Percentiles rank a stretch among this genome's conserved stretches.
These are phyloP conservation scores for Danielozyma ontarioensis DNA, from an alignment of 805 yeast genomes.

Conservation along the genomic window DNA sequence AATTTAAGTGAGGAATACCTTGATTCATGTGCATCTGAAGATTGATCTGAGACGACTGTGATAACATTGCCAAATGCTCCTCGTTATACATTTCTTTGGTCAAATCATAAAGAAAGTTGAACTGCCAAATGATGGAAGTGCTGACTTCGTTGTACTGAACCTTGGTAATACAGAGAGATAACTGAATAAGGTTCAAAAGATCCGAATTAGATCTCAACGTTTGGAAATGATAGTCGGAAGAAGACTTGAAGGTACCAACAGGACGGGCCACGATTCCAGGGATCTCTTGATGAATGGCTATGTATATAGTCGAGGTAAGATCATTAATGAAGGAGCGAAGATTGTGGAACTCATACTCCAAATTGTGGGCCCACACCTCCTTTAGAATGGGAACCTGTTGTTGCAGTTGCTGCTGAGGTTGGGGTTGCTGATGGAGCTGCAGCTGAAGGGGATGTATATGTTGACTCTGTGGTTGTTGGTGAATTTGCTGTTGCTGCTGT, in stretches of 20 bases:
- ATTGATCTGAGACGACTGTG: conserved; percentile 75
- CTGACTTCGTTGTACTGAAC: conserved; percentile 43
- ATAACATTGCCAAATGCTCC: conserved; percentile 75
- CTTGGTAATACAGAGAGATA: conserved; percentile 41
- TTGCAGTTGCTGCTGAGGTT: conserved; percentile 10
- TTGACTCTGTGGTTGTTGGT: conserved; percentile 7
- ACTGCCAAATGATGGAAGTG: conserved; percentile 85
- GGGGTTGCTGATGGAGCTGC: conserved; percentile 6
- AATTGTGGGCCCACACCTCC: conserved; percentile 71
- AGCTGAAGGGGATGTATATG: conserved; percentile 1
- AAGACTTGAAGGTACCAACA: conserved; percentile 84
- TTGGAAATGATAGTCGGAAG: conserved; percentile 92
- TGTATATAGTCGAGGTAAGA: conserved; percentile 42
- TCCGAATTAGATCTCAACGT: conserved; percentile 91
- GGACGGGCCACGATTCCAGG: conserved; percentile 97
- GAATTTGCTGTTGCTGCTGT: conserved; percentile 12
- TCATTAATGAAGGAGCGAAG: conserved; percentile 55
- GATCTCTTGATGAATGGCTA: conserved; percentile 83
- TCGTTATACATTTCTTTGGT: conserved; percentile 78
- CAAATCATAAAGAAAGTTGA: conserved; percentile 81
- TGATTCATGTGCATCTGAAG: conserved; percentile 65
- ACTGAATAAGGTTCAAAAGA: conserved; percentile 76
- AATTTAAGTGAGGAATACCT: conserved; percentile 76
- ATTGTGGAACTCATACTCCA: conserved; percentile 60
- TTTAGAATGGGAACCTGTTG: conserved; percentile 49